phyloP scores from a whole-genome alignment of 192 early-diverging fungal species.

The Mortierella alpina region DNA sequence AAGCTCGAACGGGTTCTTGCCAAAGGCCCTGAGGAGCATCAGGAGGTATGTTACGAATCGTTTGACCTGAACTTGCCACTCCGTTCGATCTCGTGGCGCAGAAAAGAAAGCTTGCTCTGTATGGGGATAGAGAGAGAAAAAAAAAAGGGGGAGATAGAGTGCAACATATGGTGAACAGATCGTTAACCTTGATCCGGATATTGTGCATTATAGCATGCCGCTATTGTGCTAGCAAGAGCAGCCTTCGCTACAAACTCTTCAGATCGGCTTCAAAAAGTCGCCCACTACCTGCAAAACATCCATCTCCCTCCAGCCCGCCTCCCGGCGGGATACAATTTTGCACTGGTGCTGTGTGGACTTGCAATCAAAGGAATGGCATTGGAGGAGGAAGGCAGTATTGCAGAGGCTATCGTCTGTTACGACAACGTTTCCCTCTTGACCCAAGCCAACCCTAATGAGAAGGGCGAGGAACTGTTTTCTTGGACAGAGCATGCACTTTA shows the following conservation, averaged over 20 bases:
- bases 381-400: conserved; percentile 57
- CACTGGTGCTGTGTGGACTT: conserved; percentile 65
- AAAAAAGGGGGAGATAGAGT: no score
- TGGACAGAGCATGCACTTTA: conserved; percentile 82
- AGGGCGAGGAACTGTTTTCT: conserved; percentile 64
- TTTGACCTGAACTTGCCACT: no score
- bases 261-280: conserved; percentile 26
- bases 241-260: conserved; percentile 63
- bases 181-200: no score
- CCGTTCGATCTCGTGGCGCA: background rate
- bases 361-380: conserved; percentile 72
- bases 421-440: conserved; percentile 58
- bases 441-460: conserved; percentile 52
- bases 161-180: no score
- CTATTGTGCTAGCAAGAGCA: conserved; percentile 66
- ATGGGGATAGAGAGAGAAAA: no score
- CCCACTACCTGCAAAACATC: conserved; percentile 43
- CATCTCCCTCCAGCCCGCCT: conserved; percentile 49
- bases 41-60: conserved; percentile 28
- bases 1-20: conserved; percentile 22
- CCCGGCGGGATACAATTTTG: conserved; percentile 65
- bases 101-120: background rate
- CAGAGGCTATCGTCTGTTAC: conserved; percentile 62
- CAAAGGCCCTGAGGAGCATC: conserved; percentile 49
- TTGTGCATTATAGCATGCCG: conserved; percentile 46